These are phyloP conservation scores for Chalara sp. DNA, from an alignment of 2,329 filamentous ascomycete species.

Conservation along the genomic window DNA sequence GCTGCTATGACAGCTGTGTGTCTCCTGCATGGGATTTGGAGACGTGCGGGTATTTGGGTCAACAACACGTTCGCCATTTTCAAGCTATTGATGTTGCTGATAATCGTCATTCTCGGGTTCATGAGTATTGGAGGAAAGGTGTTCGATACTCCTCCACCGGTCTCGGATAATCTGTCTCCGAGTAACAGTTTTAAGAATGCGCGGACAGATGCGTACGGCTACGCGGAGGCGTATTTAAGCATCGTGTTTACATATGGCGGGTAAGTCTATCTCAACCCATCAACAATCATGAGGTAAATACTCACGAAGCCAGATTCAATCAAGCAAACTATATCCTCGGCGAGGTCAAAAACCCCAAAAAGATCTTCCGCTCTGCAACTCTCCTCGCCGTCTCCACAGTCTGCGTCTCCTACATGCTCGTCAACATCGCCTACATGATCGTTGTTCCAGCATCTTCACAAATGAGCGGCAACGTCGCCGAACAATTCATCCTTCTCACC, in stretches of 20 bases:
- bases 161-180: no score
- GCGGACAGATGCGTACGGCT: no score
- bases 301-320: conserved; percentile 28
- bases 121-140: conserved; percentile 2
- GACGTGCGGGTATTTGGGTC: conserved; percentile 42
- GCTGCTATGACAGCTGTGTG: conserved; percentile 33
- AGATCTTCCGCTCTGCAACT: conserved; percentile 29
- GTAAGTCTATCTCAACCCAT: no score
- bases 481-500: no score
- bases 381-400: conserved; percentile 28
- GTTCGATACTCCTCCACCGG: no score
- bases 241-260: no score
- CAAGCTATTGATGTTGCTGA: conserved; percentile 41
- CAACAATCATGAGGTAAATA: no score
- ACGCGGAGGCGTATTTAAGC: no score
- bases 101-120: conserved; percentile 35
- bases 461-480: no score
- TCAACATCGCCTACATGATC: conserved; percentile 38
- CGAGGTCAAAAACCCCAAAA: conserved; percentile 34
- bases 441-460: conserved; percentile 19
- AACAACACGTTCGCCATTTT: conserved; percentile 44
- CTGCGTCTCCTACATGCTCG: conserved; percentile 30
- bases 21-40: conserved; percentile 40
- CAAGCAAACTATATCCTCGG: conserved; percentile 34
- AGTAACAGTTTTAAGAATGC: no score